Percentiles rank a stretch among this genome's conserved stretches.
Evolutionary conservation across 148 eudicot genomes (phyloP).

Genomic region (Vaccinium myrtillus): DNA sequence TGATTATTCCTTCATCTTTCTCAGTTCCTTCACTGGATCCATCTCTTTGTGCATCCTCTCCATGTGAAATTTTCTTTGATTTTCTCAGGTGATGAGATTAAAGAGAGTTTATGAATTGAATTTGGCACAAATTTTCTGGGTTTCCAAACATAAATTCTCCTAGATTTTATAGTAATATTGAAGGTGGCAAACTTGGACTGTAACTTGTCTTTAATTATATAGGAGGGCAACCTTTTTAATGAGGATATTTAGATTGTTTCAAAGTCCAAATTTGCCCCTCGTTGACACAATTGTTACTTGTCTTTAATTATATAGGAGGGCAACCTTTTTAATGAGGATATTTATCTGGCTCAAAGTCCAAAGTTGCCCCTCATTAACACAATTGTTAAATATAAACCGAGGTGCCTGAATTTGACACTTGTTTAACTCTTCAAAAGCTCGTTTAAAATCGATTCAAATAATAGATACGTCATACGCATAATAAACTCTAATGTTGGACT

Average conservation of each 20-base stretch:
- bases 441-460: background rate
- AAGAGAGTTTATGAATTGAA: background rate
- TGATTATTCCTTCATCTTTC: background rate
- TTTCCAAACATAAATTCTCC: background rate
- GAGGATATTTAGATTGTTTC: background rate
- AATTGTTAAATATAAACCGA: too few species aligned
- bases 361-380: background rate
- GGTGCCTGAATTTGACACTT: background rate
- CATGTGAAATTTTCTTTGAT: background rate
- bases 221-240: background rate
- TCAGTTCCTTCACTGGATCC: constrained; percentile 7
- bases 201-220: background rate
- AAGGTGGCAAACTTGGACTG: background rate
- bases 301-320: background rate
- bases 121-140: background rate
- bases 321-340: background rate
- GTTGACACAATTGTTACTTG: background rate
- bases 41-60: constrained; percentile 2
- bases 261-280: constrained; percentile 3
- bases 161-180: background rate
- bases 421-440: background rate
- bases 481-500: too few species aligned
- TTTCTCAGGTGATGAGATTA: background rate
- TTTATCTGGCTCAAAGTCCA: background rate
- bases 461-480: too few species aligned